Evolutionary conservation across 495 filamentous ascomycete species (phyloP).

Genomic region (Annulohypoxylon maeteangense): DNA sequence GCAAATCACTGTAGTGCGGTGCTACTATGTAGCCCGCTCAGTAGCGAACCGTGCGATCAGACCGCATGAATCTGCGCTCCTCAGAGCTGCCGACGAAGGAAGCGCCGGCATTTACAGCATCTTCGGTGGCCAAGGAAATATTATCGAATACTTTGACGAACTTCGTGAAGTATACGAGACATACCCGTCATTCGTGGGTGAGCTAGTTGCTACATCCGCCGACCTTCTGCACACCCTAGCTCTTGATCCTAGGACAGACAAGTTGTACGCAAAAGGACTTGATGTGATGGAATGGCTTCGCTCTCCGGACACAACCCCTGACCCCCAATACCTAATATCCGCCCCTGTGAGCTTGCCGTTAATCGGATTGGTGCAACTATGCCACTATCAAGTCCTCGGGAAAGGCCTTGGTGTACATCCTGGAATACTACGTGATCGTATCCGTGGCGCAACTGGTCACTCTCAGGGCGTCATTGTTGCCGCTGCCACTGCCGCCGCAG

Average conservation of each 20-base stretch:
- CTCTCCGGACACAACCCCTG: slow-evolving; percentile 85
- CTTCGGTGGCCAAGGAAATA: slow-evolving; percentile 99
- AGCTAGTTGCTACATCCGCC: slow-evolving; percentile 80
- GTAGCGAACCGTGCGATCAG: slow-evolving; percentile 84
- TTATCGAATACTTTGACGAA: slow-evolving; percentile 99
- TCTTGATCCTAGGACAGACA: slow-evolving; percentile 84
- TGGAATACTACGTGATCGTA: slow-evolving; percentile 81
- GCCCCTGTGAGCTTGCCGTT: slow-evolving; percentile 97
- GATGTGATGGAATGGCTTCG: slow-evolving; percentile 94
- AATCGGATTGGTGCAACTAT: slow-evolving; percentile 93
- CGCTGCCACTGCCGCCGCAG: slow-evolving; percentile 87
- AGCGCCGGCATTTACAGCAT: slow-evolving; percentile 86
- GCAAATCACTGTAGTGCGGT: slow-evolving; percentile 84
- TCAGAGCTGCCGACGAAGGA: slow-evolving; percentile 84
- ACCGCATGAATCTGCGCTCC: slow-evolving; percentile 89
- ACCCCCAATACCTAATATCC: slow-evolving; percentile 94
- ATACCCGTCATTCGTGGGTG: slow-evolving; percentile 89
- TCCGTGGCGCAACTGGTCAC: slow-evolving; percentile 92
- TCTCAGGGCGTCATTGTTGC: slow-evolving; percentile 96
- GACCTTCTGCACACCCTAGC: slow-evolving; percentile 86
- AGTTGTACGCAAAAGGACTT: slow-evolving; percentile 94
- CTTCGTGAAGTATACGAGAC: slow-evolving; percentile 88
- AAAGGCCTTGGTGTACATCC: slow-evolving; percentile 87
- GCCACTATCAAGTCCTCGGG: slow-evolving; percentile 93
- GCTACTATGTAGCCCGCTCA: slow-evolving; percentile 90